Conservation (phyloP, 1,284 basidiomycete genomes). For the Exobasidium rhododendri region DNA sequence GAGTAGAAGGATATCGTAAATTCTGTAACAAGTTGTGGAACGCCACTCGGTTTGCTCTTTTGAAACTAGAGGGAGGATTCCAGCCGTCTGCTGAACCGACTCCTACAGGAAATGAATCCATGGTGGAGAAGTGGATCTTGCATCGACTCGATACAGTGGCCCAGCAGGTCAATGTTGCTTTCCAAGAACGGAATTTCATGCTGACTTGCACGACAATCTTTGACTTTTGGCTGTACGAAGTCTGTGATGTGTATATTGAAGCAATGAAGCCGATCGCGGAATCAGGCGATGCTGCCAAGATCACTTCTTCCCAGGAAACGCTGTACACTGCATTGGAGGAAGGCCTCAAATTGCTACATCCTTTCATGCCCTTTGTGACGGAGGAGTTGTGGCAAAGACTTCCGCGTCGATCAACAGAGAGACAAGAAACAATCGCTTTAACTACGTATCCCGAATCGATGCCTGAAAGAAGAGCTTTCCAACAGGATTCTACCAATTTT, state of each 20-base stretch:
- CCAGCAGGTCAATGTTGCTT: slow-evolving; percentile 69
- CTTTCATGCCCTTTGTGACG: slow-evolving; percentile 98
- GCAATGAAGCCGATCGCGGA: slow-evolving; percentile 86
- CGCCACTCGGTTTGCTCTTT: slow-evolving; percentile 86
- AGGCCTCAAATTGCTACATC: slow-evolving; percentile 85
- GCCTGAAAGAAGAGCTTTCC: slow-evolving; percentile 13
- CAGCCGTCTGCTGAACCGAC: slow-evolving; percentile 54
- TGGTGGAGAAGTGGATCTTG: slow-evolving; percentile 93
- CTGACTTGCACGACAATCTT: slow-evolving; percentile 77
- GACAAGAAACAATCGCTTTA: slow-evolving; percentile 83
- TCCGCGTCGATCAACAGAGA: slow-evolving; percentile 76
- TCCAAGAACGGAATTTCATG: slow-evolving; percentile 87
- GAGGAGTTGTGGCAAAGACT: slow-evolving; percentile 98
- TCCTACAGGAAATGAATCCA: slow-evolving; percentile 82
- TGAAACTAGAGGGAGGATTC: slow-evolving; percentile 52
- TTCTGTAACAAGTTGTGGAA: slow-evolving; percentile 99
- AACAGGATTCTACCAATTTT: slow-evolving; percentile 59
- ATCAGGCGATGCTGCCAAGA: slow-evolving; percentile 67
- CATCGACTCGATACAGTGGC: slow-evolving; percentile 87
- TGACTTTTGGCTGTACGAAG: slow-evolving; percentile 97
- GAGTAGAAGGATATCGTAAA: slow-evolving; percentile 98
- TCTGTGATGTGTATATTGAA: slow-evolving; percentile 93
- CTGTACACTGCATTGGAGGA: slow-evolving; percentile 90
- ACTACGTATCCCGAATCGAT: slow-evolving; percentile 71
- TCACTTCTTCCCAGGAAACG: slow-evolving; percentile 87